A percentile compares a stretch with the other conserved stretches of the same genome.
Evolutionary conservation across 805 yeast species (phyloP).

Genomic region (Saturnispora bothae): DNA sequence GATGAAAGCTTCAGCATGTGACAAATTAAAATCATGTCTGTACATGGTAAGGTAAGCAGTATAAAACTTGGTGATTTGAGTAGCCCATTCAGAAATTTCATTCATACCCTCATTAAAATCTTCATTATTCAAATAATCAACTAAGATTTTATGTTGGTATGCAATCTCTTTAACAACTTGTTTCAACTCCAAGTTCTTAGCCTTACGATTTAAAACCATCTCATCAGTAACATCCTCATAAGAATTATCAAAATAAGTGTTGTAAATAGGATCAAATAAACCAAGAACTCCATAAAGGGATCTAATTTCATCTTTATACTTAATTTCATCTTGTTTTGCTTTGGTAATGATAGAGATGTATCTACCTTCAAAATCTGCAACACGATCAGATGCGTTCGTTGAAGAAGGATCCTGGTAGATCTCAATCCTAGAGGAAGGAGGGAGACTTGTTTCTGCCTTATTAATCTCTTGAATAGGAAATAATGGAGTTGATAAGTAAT

Average conservation of each 20-base stretch:
- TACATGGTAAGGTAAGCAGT: slow-evolving; percentile 17
- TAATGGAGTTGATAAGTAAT: slow-evolving; percentile 13
- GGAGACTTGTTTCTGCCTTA: slow-evolving; percentile 9
- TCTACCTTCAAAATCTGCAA: too few species aligned
- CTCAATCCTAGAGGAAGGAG: background rate
- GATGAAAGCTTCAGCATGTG: slow-evolving; percentile 20
- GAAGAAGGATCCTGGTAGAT: slow-evolving; percentile 1
- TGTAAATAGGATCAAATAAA: slow-evolving; percentile 21
- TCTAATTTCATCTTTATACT: slow-evolving; percentile 16
- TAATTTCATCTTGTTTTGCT: slow-evolving; percentile 14
- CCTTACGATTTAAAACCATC: slow-evolving; percentile 14
- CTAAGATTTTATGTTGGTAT: slow-evolving; percentile 15
- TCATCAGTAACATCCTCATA: slow-evolving; percentile 19
- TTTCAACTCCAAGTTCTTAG: slow-evolving; percentile 15
- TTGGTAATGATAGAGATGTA: slow-evolving; percentile 10
- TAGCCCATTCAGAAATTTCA: slow-evolving; percentile 21
- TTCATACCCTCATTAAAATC: slow-evolving; percentile 13
- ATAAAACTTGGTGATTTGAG: slow-evolving; percentile 15
- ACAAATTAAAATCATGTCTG: slow-evolving; percentile 16
- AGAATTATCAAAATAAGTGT: slow-evolving; percentile 23
- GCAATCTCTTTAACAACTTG: slow-evolving; percentile 13
- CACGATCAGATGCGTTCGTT: background rate
- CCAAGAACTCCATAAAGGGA: slow-evolving; percentile 16
- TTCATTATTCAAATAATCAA: slow-evolving; percentile 6
- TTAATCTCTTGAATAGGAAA: slow-evolving; percentile 18